Evolutionary conservation across 768 basidiomycete genomes (phyloP), one percentile per base, ranked within the genome.

Genomic region (Lentinula raphanica): DNA sequence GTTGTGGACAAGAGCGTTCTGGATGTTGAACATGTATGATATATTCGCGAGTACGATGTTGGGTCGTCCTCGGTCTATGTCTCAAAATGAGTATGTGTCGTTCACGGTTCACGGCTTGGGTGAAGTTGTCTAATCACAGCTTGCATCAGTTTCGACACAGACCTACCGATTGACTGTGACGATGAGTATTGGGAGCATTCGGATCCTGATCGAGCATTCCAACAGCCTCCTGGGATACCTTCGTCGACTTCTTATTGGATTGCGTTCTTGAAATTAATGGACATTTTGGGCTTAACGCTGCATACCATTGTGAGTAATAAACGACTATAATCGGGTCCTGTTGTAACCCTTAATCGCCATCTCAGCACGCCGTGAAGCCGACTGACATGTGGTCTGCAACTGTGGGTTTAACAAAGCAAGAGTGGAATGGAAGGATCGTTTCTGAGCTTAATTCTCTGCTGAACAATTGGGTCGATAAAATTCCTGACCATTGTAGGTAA

Each of bases 391-490:
- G 27, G 4, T 6, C 44, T 6, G 13, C 39, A 8, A 44, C 23
- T 4, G 11, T 32, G 32, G 56, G 45, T 19, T 21, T 58, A 35
- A 17, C 46, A 12, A 46, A n/a, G 13, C 11, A 23, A 9, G 71
- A 84, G 56, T 90, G 84, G 70, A 84, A 87, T 54, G 79, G 86
- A 54, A 78, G 81, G 36, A 78, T 85, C 21, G 83, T 92, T 5
- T 80, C 83, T 8, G 87, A 90, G 58, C 74, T 92, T 3, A 90
- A 92, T 71, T 85, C 86, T 2, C 81, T 83, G 1, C 71, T 92
- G 66, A 90, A 92, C 63, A 77, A 81, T 17, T 92, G 90, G 90
- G 78, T 87, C 48, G 85, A 88, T 56, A 75, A 79, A 3, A 76
- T 92, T 3, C 90, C 90, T 1, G 72, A 76, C 40, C 84, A 85